Evolutionary conservation across 176 grass and related monocot species (phyloP).

Genomic region (Rhynchospora pubera): DNA sequence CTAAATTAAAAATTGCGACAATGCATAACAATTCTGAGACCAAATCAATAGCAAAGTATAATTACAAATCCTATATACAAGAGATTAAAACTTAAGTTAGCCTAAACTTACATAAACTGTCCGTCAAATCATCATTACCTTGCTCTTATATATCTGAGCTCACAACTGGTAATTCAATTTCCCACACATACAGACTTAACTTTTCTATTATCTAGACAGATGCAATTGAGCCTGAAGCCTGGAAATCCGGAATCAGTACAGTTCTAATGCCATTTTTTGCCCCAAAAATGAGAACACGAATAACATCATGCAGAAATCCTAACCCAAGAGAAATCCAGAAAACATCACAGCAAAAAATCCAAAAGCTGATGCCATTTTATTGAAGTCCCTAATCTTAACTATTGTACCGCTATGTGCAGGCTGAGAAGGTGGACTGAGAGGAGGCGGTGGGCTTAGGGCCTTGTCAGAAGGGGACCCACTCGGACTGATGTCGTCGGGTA

Average conservation of each 20-base stretch:
- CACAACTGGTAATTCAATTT: neutral
- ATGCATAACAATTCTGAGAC: no score
- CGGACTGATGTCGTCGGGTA: neutral
- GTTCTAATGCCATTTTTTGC: neutral
- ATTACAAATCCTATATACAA: neutral
- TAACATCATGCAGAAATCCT: neutral
- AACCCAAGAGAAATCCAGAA: neutral
- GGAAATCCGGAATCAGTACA: neutral
- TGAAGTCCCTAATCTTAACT: neutral
- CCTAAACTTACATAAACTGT: neutral
- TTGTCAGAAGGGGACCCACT: slow-evolving; percentile 17
- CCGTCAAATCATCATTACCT: neutral
- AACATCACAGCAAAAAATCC: neutral
- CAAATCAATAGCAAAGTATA: neutral
- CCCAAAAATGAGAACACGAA: neutral
- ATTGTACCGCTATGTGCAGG: neutral
- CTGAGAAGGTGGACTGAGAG: slow-evolving; percentile 16
- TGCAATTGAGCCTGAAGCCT: neutral
- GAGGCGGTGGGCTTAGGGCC: neutral
- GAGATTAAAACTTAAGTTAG: neutral
- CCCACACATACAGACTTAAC: neutral
- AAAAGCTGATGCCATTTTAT: neutral
- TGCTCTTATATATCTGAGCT: neutral
- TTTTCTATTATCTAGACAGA: neutral
- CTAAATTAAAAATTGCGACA: neutral